Evolutionary conservation across 2,329 filamentous ascomycete genomes (phyloP).

Genomic region (Pseudogymnoascus sp.): DNA sequence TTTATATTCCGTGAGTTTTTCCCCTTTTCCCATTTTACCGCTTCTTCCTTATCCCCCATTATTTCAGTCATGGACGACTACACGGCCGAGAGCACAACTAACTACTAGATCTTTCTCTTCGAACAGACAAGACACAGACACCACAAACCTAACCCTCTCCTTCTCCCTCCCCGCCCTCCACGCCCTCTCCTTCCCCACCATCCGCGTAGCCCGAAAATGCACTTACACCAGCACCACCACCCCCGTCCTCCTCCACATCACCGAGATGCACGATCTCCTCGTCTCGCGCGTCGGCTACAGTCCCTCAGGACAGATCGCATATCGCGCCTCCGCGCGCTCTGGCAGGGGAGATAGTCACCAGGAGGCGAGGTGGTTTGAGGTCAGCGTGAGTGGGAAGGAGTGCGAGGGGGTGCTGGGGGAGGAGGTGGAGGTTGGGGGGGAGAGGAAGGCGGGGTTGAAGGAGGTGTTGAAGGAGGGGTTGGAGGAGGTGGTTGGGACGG

Average conservation of each 20-base stretch:
- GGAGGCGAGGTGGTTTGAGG: conserved; percentile 18
- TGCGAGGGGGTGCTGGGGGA: conserved; percentile 13
- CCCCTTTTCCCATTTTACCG: neutral
- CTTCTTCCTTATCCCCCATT: neutral
- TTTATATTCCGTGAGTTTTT: conserved; percentile 23
- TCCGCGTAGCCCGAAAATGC: conserved; percentile 4
- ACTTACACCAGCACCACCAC: neutral
- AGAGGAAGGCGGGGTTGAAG: conserved; percentile 15
- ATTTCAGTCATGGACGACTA: neutral
- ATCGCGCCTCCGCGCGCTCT: neutral
- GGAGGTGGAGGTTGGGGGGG: conserved; percentile 18
- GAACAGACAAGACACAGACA: neutral
- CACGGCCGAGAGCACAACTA: conserved; percentile 5
- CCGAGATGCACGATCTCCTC: neutral
- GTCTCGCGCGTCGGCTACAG: neutral
- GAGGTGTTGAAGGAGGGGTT: conserved; percentile 7
- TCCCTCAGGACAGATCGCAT: neutral
- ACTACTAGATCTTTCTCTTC: conserved; percentile 9
- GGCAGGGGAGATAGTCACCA: neutral
- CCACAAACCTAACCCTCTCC: neutral
- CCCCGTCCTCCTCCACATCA: neutral
- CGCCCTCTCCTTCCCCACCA: neutral
- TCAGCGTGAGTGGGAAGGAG: conserved; percentile 14
- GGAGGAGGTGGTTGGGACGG: conserved; percentile 11
- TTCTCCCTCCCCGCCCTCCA: neutral